Evolutionary conservation across 805 yeast genomes (phyloP), one percentile per base, ranked within the genome.

Genomic region (Yarrowia hollandica): DNA sequence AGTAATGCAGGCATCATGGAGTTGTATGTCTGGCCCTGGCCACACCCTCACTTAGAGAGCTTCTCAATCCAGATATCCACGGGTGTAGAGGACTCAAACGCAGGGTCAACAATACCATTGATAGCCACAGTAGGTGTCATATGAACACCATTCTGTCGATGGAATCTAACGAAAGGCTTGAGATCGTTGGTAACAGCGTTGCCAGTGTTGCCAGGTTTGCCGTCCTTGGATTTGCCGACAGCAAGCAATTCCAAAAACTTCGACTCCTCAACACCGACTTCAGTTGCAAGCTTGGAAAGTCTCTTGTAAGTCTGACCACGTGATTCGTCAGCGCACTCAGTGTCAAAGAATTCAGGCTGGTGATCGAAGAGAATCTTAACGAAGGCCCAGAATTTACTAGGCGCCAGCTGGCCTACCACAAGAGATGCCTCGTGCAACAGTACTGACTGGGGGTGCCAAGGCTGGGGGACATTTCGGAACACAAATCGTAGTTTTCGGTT

Each of bases 381-480:
- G 46, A 83, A 81, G 34, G 79, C 74, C 79, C 89, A 80, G 69
- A 86, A 82, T 62, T 74, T 70, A 1, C 68, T 70, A 0, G 88
- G 85, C 14, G 73, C 75, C 50, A 79, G 74, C 46, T 62, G 65
- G n/a, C 86, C 87, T 26, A 85, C 83, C 0, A 85, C 90, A 22
- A 90, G 70, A 0, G 86, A 78, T 38, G 86, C 86, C 67, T 90
- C 96, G 68, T 86, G 85, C 35, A 83, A 74, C 33, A 82, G 71
- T 5, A 81, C 79, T 1, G 92, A 84, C 60, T 83, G 81, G 41
- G 91, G 85, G 69, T 90, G 96, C 96, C 96, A 90, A 64, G 95
- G 94, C 74, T 90, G 96, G n/a, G 86, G 77, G 37, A 85, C 90
- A 67, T 88, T 85, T 62, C 83, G 79, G 70, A 85, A 82, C 10